Evolutionary conservation across 208 protist genomes (phyloP), one percentile per base, ranked within the genome.

Genomic region (Acanthamoeba comandoni): DNA sequence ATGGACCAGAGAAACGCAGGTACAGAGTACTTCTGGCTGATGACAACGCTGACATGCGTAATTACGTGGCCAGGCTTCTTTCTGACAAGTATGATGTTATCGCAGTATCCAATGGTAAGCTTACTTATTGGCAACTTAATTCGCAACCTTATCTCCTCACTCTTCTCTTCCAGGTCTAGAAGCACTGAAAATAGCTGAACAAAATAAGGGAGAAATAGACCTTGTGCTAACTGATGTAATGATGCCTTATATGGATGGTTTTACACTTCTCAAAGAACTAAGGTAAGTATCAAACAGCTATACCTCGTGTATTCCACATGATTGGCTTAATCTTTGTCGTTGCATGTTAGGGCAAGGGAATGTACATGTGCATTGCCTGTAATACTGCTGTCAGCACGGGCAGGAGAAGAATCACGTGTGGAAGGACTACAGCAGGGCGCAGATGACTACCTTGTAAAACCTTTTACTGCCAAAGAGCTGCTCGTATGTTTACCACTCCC

Each of bases 361-460:
- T 24, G 35, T n/a, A 85, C 17, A 4, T 22, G 48, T 52, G 91
- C 52, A 17, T 3, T 92, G 8, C 91, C 91, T 2, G 48, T 93
- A 13, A 93, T 93, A 22, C 29, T 93, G 53, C 67, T 93, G 17
- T 92, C 91, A 39, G 91, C 91, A 39, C 35, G 91, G 11, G 82
- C 91, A 2, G 91, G 91, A 29, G 80, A 91, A 51, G 91, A 93
- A 26, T 69, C 65, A 9, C 77, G 51, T 43, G 85, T 67, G n/a
- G 88, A 85, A 13, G 67, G 91, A 0, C 55, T 93, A 3, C 58
- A 22, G 5, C 52, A 57, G 12, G 91, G 91, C 31, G 91, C 91
- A 1, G 91, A 93, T 31, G 91, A 92, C 80, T 93, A 93, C 55
- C 65, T 93, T 11, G 53, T 85, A 12, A 93, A 93, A 35, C 84